Evolutionary conservation across 352 stramenopile genomes (phyloP).

Genomic region (Phytophthora capsici): DNA sequence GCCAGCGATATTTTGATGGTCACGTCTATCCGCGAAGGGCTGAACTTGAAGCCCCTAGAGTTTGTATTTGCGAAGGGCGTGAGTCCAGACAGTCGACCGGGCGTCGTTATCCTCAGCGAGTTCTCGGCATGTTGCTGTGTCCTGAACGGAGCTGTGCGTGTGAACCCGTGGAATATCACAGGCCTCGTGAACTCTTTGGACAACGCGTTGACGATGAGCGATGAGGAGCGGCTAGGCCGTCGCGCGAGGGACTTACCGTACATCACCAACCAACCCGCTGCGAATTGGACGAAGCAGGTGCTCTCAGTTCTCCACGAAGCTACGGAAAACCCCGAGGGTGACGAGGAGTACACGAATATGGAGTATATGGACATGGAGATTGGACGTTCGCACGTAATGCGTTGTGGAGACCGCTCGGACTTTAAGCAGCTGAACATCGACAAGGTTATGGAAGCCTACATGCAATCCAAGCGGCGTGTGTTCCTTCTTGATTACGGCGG

Average conservation of each 20-base stretch:
- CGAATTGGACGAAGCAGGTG: constrained; percentile 97
- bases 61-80: constrained; percentile 91
- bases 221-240: constrained; percentile 89
- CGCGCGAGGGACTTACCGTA: constrained; percentile 96
- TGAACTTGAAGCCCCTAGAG: constrained; percentile 98
- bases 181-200: constrained; percentile 92
- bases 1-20: constrained; percentile 96
- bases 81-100: constrained; percentile 65
- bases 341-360: constrained; percentile 84
- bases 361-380: constrained; percentile 91
- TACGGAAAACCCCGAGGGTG: constrained; percentile 71
- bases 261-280: constrained; percentile 92
- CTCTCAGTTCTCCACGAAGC: constrained; percentile 87
- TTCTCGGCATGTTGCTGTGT: constrained; percentile 97
- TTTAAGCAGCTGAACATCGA: constrained; percentile 88
- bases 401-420: constrained; percentile 69
- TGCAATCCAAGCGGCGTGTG: constrained; percentile 87
- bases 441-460: constrained; percentile 88
- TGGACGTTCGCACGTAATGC: constrained; percentile 73
- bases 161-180: constrained; percentile 98
- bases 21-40: constrained; percentile 96
- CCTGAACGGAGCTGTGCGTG: constrained; percentile 95
- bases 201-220: constrained; percentile 93
- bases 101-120: constrained; percentile 97
- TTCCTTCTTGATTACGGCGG: constrained; percentile 98